Evolutionary conservation across 2,329 filamentous ascomycete species (phyloP).

Genomic region (Furcasterigmium furcatum): DNA sequence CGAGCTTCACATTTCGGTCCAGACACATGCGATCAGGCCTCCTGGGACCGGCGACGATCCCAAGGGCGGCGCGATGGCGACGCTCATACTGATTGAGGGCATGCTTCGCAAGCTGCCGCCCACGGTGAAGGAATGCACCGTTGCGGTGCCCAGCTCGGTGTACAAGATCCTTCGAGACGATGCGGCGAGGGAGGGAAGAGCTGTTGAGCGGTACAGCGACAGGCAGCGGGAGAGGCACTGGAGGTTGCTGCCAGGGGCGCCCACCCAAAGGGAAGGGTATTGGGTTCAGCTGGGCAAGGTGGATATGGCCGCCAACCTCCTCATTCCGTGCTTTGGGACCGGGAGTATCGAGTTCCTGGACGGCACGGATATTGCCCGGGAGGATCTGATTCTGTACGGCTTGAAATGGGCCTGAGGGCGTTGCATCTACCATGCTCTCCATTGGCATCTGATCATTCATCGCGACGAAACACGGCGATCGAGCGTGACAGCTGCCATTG

Average conservation of each 20-base stretch:
- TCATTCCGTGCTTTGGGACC: background rate
- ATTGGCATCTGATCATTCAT: background rate
- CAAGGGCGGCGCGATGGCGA: slow-evolving; percentile 3
- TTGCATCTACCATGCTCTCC: background rate
- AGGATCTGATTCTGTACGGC: background rate
- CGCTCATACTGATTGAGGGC: slow-evolving; percentile 9
- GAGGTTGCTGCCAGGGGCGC: slow-evolving; percentile 10
- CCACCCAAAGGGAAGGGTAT: slow-evolving; percentile 14
- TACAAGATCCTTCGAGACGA: slow-evolving; percentile 13
- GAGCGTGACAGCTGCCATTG: background rate
- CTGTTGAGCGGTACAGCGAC: slow-evolving; percentile 12
- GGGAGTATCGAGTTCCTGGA: background rate
- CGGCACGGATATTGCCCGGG: background rate
- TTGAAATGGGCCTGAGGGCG: background rate
- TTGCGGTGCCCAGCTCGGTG: slow-evolving; percentile 17
- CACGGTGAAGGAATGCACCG: slow-evolving; percentile 12
- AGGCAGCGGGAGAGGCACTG: slow-evolving; percentile 16
- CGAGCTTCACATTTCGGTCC: slow-evolving; percentile 14
- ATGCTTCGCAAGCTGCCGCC: slow-evolving; percentile 15
- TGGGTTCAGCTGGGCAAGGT: slow-evolving; percentile 20
- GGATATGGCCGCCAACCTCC: slow-evolving; percentile 6
- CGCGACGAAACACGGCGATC: background rate
- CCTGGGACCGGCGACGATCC: background rate
- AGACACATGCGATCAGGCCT: slow-evolving; percentile 1
- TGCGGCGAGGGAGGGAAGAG: slow-evolving; percentile 7